Base-by-base conservation (phyloP, 2,329 filamentous ascomycete genomes). In the Apiospora kogelbergensis region DNA sequence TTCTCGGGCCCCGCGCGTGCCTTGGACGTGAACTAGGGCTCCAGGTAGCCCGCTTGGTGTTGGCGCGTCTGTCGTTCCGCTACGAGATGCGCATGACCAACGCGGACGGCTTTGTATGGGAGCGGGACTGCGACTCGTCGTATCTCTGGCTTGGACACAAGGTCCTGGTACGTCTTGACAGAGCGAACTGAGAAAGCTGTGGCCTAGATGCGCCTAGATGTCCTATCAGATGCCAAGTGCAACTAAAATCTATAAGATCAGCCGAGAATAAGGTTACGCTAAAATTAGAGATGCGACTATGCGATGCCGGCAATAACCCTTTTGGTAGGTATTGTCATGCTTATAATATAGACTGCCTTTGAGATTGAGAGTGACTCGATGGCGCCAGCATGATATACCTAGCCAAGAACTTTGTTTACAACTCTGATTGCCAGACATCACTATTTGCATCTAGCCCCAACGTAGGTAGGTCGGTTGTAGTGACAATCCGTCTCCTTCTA, bases 21-120 rank as follows among this genome's bases (percentile, higher is more conserved):
- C n/a, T 65, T 9, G 63, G 63, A 10, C 63, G 63, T 37, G 63
- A 65, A 37, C n/a, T 65, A 37, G 37, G 33, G n/a, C 63, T 65
- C 20, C 63, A 65, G 20, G 33, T 41, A 7, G 41, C 41, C 3
- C 63, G 63, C n/a, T 41, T 65, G 33, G 63, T 41, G n/a, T n/a
- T 65, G 2, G 63, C 37, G 4, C n/a, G 41, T 9, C 17, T 65
- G 10, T 15, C 41, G 20, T 65, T 65, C 40, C 22, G 33, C 9
- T 41, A n/a, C n/a, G 63, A 45, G 3, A 26, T 65, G 63, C 37
- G 33, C 17, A 37, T 65, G 40, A 41, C 63, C 10, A 65, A 65
- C 40, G 20, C n/a, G 9, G 63, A 65, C 9, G n/a, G 44, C 10
- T 65, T 65, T 44, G 40, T 65, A 9, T 65, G 63, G 40, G 63